These are phyloP conservation scores for Pythium guiyangense DNA, from an alignment of 352 stramenopile species.

Conservation along the genomic window DNA sequence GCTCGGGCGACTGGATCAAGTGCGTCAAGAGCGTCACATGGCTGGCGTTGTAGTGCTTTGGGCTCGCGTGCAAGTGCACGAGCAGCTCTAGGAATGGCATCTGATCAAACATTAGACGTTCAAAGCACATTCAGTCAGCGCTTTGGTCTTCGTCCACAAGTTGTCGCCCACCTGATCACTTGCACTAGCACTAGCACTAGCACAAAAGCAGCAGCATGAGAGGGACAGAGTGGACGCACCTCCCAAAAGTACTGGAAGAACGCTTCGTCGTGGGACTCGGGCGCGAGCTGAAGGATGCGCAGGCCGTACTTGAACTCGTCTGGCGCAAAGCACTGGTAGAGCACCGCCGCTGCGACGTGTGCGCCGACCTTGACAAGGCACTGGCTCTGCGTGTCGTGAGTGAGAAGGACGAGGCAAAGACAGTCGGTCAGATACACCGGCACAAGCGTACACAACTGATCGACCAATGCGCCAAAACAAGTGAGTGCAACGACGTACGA, in stretches of 20 bases:
- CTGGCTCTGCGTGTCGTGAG: no score
- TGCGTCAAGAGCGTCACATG: slow-evolving; percentile 75
- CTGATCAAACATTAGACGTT: slow-evolving; percentile 15
- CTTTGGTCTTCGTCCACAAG: no score
- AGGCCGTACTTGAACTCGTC: slow-evolving; percentile 83
- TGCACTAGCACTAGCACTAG: no score
- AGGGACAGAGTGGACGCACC: slow-evolving; percentile 24
- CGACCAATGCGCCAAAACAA: no score
- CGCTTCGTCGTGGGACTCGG: slow-evolving; percentile 58
- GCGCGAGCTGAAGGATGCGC: slow-evolving; percentile 67
- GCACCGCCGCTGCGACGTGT: slow-evolving; percentile 69
- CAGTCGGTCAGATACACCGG: no score
- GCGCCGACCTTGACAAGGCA: slow-evolving; percentile 80
- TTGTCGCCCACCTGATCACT: no score
- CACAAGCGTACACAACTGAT: not conserved
- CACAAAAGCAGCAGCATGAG: not conserved
- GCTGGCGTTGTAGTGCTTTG: slow-evolving; percentile 65
- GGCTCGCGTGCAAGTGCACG: slow-evolving; percentile 68
- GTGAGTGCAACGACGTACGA: slow-evolving; percentile 52
- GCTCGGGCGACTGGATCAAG: slow-evolving; percentile 76
- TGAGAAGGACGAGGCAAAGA: no score
- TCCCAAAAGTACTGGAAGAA: slow-evolving; percentile 89
- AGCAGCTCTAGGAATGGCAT: slow-evolving; percentile 76
- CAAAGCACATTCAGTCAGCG: no score
- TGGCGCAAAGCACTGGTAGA: slow-evolving; percentile 78